Evolutionary conservation across 78 protist genomes (phyloP).

Genomic region (Mastigamoeba balamuthi): DNA sequence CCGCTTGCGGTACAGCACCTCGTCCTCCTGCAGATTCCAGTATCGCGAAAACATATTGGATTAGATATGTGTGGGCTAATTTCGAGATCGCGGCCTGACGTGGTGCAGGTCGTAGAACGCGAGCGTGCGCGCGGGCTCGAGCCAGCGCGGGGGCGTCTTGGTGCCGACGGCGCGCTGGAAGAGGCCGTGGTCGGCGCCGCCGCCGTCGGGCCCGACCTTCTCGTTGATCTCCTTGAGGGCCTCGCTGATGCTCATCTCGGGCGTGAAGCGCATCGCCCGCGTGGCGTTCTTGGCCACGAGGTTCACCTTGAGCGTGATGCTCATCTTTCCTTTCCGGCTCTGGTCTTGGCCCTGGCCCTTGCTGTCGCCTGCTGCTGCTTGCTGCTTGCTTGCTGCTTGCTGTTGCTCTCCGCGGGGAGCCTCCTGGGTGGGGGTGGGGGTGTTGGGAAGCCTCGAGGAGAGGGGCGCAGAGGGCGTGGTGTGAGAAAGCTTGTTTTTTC

Average conservation of each 20-base stretch:
- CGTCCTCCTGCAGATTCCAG: not conserved
- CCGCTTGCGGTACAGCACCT: slow-evolving; percentile 39
- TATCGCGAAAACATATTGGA: too few species aligned
- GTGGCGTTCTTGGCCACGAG: not conserved
- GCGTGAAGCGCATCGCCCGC: slow-evolving; percentile 43
- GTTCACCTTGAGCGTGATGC: not conserved
- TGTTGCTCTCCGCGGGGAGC: too few species aligned
- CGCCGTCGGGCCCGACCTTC: slow-evolving; percentile 14
- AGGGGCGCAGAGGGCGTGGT: too few species aligned
- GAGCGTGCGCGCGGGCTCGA: slow-evolving; percentile 15
- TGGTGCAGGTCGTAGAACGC: slow-evolving; percentile 22
- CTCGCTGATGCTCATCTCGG: slow-evolving; percentile 39
- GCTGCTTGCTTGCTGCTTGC: too few species aligned
- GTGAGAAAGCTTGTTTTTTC: too few species aligned
- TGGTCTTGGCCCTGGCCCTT: too few species aligned
- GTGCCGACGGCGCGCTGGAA: slow-evolving; percentile 19
- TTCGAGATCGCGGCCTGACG: not conserved
- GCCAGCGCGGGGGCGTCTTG: slow-evolving; percentile 25
- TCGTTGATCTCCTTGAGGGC: slow-evolving; percentile 20
- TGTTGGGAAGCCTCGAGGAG: too few species aligned
- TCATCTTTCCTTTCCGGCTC: too few species aligned
- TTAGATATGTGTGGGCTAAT: not conserved
- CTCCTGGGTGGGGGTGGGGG: too few species aligned
- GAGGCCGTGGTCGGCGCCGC: slow-evolving; percentile 58
- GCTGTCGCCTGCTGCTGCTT: too few species aligned